Evolutionary conservation across 1,284 basidiomycete species (phyloP), one percentile per base, ranked within the genome.

Genomic region (Mycena sp.): DNA sequence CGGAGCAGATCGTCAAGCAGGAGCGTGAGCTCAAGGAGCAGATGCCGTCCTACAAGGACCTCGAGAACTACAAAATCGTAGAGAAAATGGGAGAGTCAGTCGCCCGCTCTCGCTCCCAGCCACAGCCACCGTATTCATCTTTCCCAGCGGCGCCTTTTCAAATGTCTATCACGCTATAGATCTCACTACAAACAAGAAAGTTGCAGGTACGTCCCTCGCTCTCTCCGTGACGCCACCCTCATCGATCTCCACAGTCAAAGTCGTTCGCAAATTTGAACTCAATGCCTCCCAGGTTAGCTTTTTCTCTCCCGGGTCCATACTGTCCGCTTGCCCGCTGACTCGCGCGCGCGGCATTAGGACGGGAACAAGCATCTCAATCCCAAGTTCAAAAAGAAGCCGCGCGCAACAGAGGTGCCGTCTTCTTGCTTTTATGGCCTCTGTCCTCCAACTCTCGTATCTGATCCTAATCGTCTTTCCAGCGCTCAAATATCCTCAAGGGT

Each of bases 401-500:
- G 95, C 83, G 92, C 92, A 76, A 97, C 93, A 85, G 95, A 97
- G 95, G 95, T 96, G 84, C 83, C 77, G n/a, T 67, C 80, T 74
- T 76, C 65, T 62, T 68, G 73, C 72, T 70, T 71, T 72, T 67
- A 53, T 63, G 69, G 61, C 62, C 50, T 50, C 55, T 46, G 41
- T 63, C 30, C 44, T 61, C 49, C 58, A 65, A 55, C 68, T n/a
- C 32, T 9, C 7, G 32, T 14, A 74, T 67, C 78, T 80, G 69
- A 82, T 69, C 50, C 63, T 35, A 9, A 7, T 9, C 67, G 70
- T 67, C 64, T 67, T 67, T 69, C 61, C 80, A 99, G 96, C 94
- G 98, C 69, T 91, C 96, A 66, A 99, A 99, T 76, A 98, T 99
- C 62, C 87, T 99, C 71, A 99, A 99, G 87, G 91, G 91, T 87